Evolutionary conservation across 345 rosid species (phyloP).

Genomic region (Linum tenue): DNA sequence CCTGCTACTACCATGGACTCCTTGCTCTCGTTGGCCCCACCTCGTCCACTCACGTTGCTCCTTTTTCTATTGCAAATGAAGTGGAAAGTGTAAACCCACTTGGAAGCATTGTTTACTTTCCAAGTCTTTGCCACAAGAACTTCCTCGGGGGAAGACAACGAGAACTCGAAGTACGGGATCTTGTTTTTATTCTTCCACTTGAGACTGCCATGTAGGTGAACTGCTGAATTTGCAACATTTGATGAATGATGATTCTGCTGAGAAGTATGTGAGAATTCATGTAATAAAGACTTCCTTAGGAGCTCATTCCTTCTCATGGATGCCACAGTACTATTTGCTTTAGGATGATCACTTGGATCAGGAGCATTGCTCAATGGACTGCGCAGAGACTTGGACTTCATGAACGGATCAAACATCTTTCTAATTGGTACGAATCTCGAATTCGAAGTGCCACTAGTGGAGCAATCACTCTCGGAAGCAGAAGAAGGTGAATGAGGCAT

Average conservation of each 20-base stretch:
- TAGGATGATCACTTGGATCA: conserved; percentile 26
- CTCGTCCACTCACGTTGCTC: conserved; percentile 30
- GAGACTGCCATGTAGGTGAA: conserved; percentile 71
- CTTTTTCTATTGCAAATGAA: conserved; percentile 45
- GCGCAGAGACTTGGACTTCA: conserved; percentile 65
- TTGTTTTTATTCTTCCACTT: conserved; percentile 52
- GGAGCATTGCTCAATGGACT: conserved; percentile 41
- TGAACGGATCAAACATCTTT: conserved; percentile 77
- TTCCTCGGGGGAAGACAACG: conserved; percentile 50
- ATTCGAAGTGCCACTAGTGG: conserved; percentile 47
- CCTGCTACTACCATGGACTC: conserved; percentile 49
- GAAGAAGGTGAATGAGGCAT: conserved; percentile 29
- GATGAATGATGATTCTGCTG: conserved; percentile 26
- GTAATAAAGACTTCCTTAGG: conserved; percentile 37
- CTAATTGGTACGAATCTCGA: conserved; percentile 49
- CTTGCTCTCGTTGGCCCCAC: conserved; percentile 29
- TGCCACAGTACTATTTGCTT: conserved; percentile 22
- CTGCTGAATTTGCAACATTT: conserved; percentile 44
- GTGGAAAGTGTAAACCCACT: conserved; percentile 67
- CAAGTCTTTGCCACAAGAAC: conserved; percentile 62
- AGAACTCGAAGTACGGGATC: conserved; percentile 57
- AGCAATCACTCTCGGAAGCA: conserved; percentile 37
- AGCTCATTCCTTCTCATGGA: conserved; percentile 27
- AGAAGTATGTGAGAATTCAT: conserved; percentile 32
- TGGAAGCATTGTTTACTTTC: conserved; percentile 49